Base-by-base conservation (phyloP, 179 eudicot genomes). In the Amaranthus tricolor region DNA sequence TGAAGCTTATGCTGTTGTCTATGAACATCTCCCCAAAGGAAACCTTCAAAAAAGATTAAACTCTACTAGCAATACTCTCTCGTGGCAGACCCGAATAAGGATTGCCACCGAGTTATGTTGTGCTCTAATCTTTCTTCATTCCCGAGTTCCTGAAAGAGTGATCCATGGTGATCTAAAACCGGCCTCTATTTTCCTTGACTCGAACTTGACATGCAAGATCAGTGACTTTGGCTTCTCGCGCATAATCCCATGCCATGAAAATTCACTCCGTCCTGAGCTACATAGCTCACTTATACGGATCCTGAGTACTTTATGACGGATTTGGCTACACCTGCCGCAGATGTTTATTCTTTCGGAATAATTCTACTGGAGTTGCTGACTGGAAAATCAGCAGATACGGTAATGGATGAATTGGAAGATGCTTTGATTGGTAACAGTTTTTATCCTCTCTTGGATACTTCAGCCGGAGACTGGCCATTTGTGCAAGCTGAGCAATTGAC, bases 41-140 rank as follows among this genome's bases (percentile, higher is more conserved):
- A 94, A 86, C 85, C 96, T 94, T 17, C 88, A 90, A 83, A 96
- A 92, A 59, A 83, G 97, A 52, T 84, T 94, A 66, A 71, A 54
- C 73, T 84, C 92, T 85, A 86, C 76, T 62, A 79, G 85, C 72
- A 78, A 86, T 74, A 83, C 87, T 13, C 83, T 94, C 31, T 81
- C 96, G 31, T 94, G 98, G 98, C 84, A 91, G 79, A 86, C 85
- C 17, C 83, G 97, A 70, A 83, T 94, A 67, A 88, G 85, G 61
- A 89, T 94, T 40, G 94, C 94, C n/a, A 76, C 93, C 5, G 97
- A 90, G 76, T 70, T 94, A 21, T 94, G 98, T 72, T 86, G 91
- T 47, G 89, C 82, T 54, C 87, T 94, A 67, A 74, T 89, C 77
- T 94, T 90, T 81, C 88, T 94, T 65, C 98, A 94, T 81, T 89